Evolutionary conservation across 768 basidiomycete genomes (phyloP).

Genomic region (Mycena metata): DNA sequence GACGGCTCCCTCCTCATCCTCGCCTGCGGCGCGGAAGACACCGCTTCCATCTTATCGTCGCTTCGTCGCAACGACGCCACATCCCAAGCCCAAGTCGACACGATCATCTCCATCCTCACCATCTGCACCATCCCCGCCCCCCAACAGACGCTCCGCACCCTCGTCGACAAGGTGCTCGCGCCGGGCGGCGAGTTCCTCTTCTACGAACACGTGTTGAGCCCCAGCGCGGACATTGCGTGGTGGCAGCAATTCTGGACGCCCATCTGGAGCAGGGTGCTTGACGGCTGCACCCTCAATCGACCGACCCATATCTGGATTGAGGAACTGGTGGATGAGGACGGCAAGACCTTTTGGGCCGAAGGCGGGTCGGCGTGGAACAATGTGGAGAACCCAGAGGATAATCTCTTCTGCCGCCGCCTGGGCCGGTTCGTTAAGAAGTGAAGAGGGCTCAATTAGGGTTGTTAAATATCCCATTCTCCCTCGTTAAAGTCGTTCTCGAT

Average conservation of each 20-base stretch:
- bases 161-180: conserved; percentile 67
- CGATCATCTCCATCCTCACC: conserved; percentile 73
- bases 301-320: conserved; percentile 65
- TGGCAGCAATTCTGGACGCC: conserved; percentile 85
- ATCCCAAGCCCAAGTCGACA: conserved; percentile 57
- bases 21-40: conserved; percentile 74
- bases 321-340: conserved; percentile 45
- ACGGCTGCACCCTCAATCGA: conserved; percentile 74
- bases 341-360: conserved; percentile 63
- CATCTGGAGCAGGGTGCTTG: conserved; percentile 69
- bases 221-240: conserved; percentile 65
- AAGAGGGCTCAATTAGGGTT: neutral
- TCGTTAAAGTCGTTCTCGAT: too few species aligned
- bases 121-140: conserved; percentile 76
- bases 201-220: conserved; percentile 78
- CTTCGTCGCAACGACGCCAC: conserved; percentile 34
- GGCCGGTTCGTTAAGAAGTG: conserved; percentile 69
- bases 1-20: conserved; percentile 70
- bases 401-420: conserved; percentile 68
- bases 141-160: conserved; percentile 57
- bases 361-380: conserved; percentile 55
- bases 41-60: conserved; percentile 58
- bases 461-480: neutral
- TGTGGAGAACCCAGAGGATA: conserved; percentile 59
- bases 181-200: conserved; percentile 75